Evolutionary conservation across 2,329 filamentous ascomycete genomes (phyloP).

Genomic region (Knoxdaviesia capensis): DNA sequence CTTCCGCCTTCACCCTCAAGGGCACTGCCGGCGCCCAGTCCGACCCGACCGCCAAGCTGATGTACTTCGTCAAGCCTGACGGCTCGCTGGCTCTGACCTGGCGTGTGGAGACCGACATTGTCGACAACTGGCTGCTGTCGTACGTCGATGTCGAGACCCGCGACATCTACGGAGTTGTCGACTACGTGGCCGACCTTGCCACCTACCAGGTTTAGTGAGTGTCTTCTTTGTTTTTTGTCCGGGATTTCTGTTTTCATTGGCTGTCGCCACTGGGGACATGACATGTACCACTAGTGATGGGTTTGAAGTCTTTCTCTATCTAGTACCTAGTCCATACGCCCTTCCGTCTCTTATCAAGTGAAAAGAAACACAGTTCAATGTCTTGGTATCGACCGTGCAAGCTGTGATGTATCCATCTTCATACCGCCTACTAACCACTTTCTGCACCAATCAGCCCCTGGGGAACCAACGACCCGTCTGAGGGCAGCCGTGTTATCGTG

Average conservation of each 20-base stretch:
- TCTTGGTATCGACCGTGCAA: too few species aligned
- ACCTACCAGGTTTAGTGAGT: conserved; percentile 31
- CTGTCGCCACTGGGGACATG: too few species aligned
- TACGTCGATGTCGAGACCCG: conserved; percentile 31
- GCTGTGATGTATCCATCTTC: too few species aligned
- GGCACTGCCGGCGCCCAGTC: conserved; percentile 25
- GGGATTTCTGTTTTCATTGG: background rate
- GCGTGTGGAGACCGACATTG: conserved; percentile 36
- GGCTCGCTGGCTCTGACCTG: conserved; percentile 28
- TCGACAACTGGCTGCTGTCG: conserved; percentile 36
- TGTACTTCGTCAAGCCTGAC: conserved; percentile 30
- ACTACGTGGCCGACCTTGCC: conserved; percentile 32
- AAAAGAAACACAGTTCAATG: too few species aligned
- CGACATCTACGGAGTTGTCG: conserved; percentile 29
- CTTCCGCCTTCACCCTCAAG: conserved; percentile 17
- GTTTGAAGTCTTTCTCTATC: too few species aligned
- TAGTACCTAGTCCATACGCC: too few species aligned
- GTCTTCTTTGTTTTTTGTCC: too few species aligned
- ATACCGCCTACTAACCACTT: conserved; percentile 9
- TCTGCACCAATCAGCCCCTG: conserved; percentile 17
- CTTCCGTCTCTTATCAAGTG: too few species aligned
- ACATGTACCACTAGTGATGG: too few species aligned
- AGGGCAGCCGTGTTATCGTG: conserved; percentile 21
- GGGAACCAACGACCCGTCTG: conserved; percentile 31
- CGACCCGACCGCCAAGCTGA: conserved; percentile 32